Conservation (phyloP, 495 filamentous ascomycete species). For the Delitschia confertaspora region DNA sequence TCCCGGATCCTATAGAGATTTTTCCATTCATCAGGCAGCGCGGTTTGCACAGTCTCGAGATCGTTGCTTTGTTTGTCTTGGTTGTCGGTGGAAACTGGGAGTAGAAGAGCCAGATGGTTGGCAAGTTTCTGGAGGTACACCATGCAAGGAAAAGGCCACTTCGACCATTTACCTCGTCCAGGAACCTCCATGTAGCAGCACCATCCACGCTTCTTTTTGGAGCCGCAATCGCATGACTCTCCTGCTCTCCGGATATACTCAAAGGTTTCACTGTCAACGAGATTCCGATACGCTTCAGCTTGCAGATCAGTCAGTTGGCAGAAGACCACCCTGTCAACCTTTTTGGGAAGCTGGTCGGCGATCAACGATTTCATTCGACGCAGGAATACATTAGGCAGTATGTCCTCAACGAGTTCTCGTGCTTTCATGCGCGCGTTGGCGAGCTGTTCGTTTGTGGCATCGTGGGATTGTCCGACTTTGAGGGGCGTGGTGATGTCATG, state of each 20-base stretch:
- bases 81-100: slow-evolving; percentile 59
- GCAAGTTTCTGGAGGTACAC: slow-evolving; percentile 73
- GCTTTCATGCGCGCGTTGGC: slow-evolving; percentile 75
- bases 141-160: slow-evolving; percentile 79
- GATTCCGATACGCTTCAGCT: slow-evolving; percentile 73
- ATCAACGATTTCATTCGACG: slow-evolving; percentile 90
- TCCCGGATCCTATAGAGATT: slow-evolving; percentile 67
- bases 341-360: slow-evolving; percentile 90
- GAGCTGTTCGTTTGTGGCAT: slow-evolving; percentile 78
- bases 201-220: slow-evolving; percentile 65
- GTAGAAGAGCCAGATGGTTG: slow-evolving; percentile 84
- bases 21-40: slow-evolving; percentile 68
- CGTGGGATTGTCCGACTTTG: slow-evolving; percentile 80
- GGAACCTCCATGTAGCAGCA: slow-evolving; percentile 61
- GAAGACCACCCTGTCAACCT: slow-evolving; percentile 89
- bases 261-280: slow-evolving; percentile 64
- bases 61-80: slow-evolving; percentile 76
- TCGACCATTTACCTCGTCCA: slow-evolving; percentile 59
- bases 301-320: slow-evolving; percentile 82
- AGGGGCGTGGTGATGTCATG: slow-evolving; percentile 67
- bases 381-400: slow-evolving; percentile 87
- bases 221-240: slow-evolving; percentile 62
- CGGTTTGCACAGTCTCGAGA: slow-evolving; percentile 63
- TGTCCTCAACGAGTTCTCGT: slow-evolving; percentile 73
- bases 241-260: slow-evolving; percentile 56